Base-by-base conservation (phyloP, 176 grass and related monocot species). In the Hsuehochloa calcarea region DNA sequence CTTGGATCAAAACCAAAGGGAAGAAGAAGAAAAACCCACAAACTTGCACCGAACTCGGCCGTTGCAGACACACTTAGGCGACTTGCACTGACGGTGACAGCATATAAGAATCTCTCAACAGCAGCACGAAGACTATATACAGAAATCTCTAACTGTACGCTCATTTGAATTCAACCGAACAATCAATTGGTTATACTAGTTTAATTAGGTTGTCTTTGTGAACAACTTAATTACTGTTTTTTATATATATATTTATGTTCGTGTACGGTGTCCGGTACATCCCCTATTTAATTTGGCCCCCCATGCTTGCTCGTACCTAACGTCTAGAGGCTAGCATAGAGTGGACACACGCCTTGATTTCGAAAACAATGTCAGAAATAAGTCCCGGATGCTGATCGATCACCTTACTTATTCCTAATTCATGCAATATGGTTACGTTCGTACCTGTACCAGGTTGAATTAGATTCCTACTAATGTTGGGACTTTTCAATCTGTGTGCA, bases 301-400 rank as follows among this genome's bases (percentile, higher is more conserved):
- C 64, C 70, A 80, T 19, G 59, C 16, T 27, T 41, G 27, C 54
- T 63, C 60, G 1, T n/a, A 80, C 60, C 68, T 56, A 66, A 44
- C 38, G 52, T 9, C 39, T 41, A 72, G 38, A 22, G 31, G 6
- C 63, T 27, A 37, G 19, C 16, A 22, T 1, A 72, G 25, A 25
- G 14, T 61, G 10, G 75, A 41, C 38, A 68, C 11, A 19, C 15
- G 34, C 44, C 34, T 55, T 77, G 20, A 65, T 41, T 88, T 39
- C 45, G 70, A 44, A 31, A 64, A 31, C 43, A 23, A 68, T 54
- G 67, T 47, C 12, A 43, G 6, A 22, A 37, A 68, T 65, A 81
- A 89, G 62, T 82, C 23, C 0, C 4, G 62, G 88, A 86, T 44
- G 37, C 3, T 25, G 88, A 90, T 19, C 49, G 71, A 25, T 75